Evolutionary conservation across 495 filamentous ascomycete genomes (phyloP), one percentile per base, ranked within the genome.

Genomic region (Xylaria scruposa): DNA sequence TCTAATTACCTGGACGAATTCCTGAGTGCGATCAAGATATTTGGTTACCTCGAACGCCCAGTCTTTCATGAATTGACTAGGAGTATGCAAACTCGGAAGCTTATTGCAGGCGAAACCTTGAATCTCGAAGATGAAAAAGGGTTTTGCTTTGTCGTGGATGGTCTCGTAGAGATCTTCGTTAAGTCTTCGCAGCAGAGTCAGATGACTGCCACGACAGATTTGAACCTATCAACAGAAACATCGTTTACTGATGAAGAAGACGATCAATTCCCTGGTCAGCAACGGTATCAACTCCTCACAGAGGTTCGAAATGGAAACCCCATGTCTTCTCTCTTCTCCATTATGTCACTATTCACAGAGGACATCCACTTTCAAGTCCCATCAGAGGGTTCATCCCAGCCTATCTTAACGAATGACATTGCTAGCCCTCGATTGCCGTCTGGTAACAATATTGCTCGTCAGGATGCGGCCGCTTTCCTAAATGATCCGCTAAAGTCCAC

Each of bases 291-390:
- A 81, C 85, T 98, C 24, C 86, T 99, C 51, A 99, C 96, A 3
- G 96, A 99, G 78, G 96, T 99, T 51, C 97, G 97, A 80, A 99
- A 98, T 77, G 96, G 96, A 24, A 95, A 96, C 12, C 95, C 96
- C 4, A 98, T 99, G 95, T 98, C 96, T 36, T 98, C 96, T 0
- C 81, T 99, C 7, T 99, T 99, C 81, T 97, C 97, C 1, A 97
- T 99, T 67, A 90, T 99, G 77, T 96, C 94, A 3, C 84, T 99
- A 0, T 99, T 99, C 75, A 98, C 96, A 6, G 96, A 98, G 80
- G 94, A 98, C 77, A 90, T 99, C 54, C 91, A 94, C 71, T 82
- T 98, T 40, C 88, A 90, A 33, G 47, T 70, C 42, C 74, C 74
- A 8, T 73, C 75, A 19, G 78, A 79, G 7, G 73, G 74, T 46